These are phyloP conservation scores for Tanacetum coccineum DNA, from an alignment of 129 eudicot species.

Conservation along the genomic window DNA sequence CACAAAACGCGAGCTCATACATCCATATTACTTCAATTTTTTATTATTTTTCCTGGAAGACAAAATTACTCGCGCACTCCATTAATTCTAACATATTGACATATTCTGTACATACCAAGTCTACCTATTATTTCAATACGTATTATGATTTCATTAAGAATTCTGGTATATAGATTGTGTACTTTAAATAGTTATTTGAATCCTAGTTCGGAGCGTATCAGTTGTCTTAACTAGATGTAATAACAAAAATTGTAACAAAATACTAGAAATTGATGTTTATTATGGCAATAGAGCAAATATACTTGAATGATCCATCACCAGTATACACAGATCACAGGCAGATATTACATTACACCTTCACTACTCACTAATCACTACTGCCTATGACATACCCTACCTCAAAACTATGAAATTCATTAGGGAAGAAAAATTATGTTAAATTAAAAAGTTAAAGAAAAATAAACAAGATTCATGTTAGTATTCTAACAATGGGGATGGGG, in stretches of 20 bases:
- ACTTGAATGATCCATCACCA: slow-evolving; percentile 16
- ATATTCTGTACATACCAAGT: too few relatives aligned
- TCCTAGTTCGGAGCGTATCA: too few relatives aligned
- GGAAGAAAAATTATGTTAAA: slow-evolving; percentile 29
- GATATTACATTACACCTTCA: slow-evolving; percentile 33
- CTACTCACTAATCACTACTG: slow-evolving; percentile 34
- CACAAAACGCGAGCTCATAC: too few relatives aligned
- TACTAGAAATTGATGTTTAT: slow-evolving; percentile 18
- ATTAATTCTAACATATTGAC: too few relatives aligned
- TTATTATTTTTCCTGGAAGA: too few relatives aligned
- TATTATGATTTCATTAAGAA: too few relatives aligned
- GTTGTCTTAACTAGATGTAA: too few relatives aligned
- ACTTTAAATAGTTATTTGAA: too few relatives aligned
- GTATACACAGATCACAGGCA: slow-evolving; percentile 31
- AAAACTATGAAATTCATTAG: slow-evolving; percentile 17
- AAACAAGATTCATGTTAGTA: slow-evolving; percentile 33
- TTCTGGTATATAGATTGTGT: too few relatives aligned
- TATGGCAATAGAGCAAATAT: slow-evolving; percentile 10
- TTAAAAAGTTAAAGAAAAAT: slow-evolving; percentile 12
- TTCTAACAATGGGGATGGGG: slow-evolving; percentile 31
- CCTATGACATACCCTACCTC: slow-evolving; percentile 34
- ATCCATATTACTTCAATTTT: too few relatives aligned
- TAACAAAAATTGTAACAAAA: background rate
- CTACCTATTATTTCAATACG: too few relatives aligned
- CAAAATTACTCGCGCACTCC: too few relatives aligned